These are phyloP conservation scores for Colletotrichum cordylinicola DNA, from an alignment of 2,329 filamentous ascomycete genomes.

Conservation along the genomic window DNA sequence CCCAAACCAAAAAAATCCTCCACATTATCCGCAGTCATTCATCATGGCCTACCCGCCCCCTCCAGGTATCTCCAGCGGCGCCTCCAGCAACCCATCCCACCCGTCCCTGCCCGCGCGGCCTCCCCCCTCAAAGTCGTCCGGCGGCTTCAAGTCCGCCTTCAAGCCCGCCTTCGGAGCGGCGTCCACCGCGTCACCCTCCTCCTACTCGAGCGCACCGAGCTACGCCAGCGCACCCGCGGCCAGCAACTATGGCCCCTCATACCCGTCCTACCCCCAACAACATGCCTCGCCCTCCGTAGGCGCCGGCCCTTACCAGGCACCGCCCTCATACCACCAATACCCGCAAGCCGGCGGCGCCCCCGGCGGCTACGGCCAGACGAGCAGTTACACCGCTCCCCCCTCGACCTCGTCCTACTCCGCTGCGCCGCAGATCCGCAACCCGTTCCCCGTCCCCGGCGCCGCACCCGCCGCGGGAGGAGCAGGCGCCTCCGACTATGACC, in stretches of 20 bases:
- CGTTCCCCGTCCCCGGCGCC: slow-evolving; percentile 72
- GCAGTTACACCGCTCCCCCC: slow-evolving; percentile 35
- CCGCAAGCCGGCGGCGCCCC: slow-evolving; percentile 31
- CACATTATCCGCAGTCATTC: slow-evolving; percentile 48
- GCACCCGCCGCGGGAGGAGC: slow-evolving; percentile 21
- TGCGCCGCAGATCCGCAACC: slow-evolving; percentile 78
- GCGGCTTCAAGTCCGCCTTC: slow-evolving; percentile 57
- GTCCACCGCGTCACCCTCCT: slow-evolving; percentile 36
- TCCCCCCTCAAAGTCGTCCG: slow-evolving; percentile 60
- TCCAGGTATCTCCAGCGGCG: slow-evolving; percentile 70
- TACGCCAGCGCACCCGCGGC: slow-evolving; percentile 40
- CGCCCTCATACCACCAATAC: slow-evolving; percentile 31
- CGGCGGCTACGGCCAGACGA: slow-evolving; percentile 27
- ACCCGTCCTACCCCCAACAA: slow-evolving; percentile 42
- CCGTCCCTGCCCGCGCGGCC: slow-evolving; percentile 81
- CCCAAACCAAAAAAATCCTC: neutral
- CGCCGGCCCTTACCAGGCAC: slow-evolving; percentile 22
- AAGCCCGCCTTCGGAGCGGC: slow-evolving; percentile 32
- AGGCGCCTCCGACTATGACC: slow-evolving; percentile 62
- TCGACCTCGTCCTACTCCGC: slow-evolving; percentile 47
- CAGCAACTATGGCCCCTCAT: slow-evolving; percentile 49
- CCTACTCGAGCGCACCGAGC: slow-evolving; percentile 42
- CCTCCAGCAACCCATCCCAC: slow-evolving; percentile 45
- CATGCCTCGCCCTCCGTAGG: slow-evolving; percentile 27
- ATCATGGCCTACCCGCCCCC: slow-evolving; percentile 88